Base-by-base conservation (phyloP, 495 filamentous ascomycete species). In the Trichoderma asperelloides region DNA sequence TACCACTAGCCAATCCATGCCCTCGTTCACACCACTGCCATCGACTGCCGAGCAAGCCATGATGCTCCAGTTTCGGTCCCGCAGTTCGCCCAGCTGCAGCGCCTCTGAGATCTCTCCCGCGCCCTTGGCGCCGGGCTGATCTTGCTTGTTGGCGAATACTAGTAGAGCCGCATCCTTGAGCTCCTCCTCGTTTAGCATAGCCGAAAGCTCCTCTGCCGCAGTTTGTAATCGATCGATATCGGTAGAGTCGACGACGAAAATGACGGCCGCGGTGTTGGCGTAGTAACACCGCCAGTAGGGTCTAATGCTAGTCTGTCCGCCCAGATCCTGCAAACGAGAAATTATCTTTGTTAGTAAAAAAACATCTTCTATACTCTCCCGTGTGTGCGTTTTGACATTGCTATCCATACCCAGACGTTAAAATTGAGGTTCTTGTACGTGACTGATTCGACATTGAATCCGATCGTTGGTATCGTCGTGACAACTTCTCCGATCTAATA, bases 201-300 rank as follows among this genome's bases (percentile, higher is more conserved):
- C 91, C 49, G 90, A 86, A 43, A 98, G 81, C 77, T 98, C 95
- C 71, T 97, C 95, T 11, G 92, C 87, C 0, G 95, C 95, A 1
- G 92, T 98, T 62, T 90, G 88, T 57, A 98, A 80, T 60, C 95
- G 91, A 69, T 97, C 91, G 72, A 97, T 93, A 85, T 98, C 95
- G 67, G 95, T 98, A 60, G 90, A 93, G 74, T 98, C 95, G 73
- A 98, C 94, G 66, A 98, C 95, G 78, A 98, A 98, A 71, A 98
- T 90, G 68, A 98, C 96, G 16, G 95, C 95, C n/a, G 96, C 95
- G 2, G 96, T 98, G 80, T 98, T 97, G 73, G 95, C 93, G 75
- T 98, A 98, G 84, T 98, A 98, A 78, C 96, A 98, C 72, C 95
- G 87, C 95, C 95, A 98, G 80, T 98, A 98, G 12, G 95, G 95